Base-by-base conservation (phyloP, 2,329 filamentous ascomycete species). In the Fonsecaea multimorphosa region DNA sequence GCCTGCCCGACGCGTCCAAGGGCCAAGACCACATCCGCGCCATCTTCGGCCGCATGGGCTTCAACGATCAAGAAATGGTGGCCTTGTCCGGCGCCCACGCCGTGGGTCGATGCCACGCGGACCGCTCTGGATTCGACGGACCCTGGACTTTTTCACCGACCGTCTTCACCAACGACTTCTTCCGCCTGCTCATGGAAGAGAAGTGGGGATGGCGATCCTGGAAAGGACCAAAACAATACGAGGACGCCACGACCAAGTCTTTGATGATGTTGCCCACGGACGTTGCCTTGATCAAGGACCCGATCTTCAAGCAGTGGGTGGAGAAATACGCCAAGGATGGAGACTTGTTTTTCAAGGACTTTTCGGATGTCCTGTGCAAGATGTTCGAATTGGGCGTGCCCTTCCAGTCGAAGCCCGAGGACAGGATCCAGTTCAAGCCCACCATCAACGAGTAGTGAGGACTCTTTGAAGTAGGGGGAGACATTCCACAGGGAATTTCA, bases 231-330 rank as follows among this genome's bases (percentile, higher is more conserved):
- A 88, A 89, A 81, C 93, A 96, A 86, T 94, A 90, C 77, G 89
- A 96, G 82, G 93, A 98, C 82, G 91, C 91, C 82, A 87, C 84
- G 76, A 92, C 89, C 75, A 93, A 96, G 86, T 85, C 85, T 49
- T 83, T 98, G 74, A 98, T 99, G 95, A 98, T 99, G 94, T 84
- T 99, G 79, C 95, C 95, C 60, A 91, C 92, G 71, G 94, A 99
- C 76, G 88, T 96, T 81, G 90, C 90, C 63, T 84, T 98, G 63
- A 82, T 96, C 75, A 87, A 93, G 82, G 94, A 98, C 82, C 94
- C 94, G 86, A 84, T 84, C 72, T 96, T 98, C 85, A 88, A 86
- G 81, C 83, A 86, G 75, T 89, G 86, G 74, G 91, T 94, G 32
- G 88, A 96, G 79, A 87, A 89, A 78, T 98, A 97, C 77, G 93